These are phyloP conservation scores for Alternaria consortialis DNA, from an alignment of 2,329 filamentous ascomycete genomes.

Conservation along the genomic window DNA sequence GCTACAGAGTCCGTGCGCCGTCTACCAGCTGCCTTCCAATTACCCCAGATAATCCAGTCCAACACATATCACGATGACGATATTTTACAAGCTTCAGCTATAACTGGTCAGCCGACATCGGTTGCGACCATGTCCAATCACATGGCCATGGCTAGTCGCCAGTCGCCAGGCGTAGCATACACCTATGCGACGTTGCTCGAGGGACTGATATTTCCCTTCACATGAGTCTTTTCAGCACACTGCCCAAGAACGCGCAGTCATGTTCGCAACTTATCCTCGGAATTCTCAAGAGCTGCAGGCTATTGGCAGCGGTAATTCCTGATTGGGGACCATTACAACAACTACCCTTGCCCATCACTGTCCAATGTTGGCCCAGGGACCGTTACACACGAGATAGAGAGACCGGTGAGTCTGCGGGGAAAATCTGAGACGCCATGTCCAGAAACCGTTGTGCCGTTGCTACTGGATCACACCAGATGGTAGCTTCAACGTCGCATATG, in stretches of 20 bases:
- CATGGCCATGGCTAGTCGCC: background rate
- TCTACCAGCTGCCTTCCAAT: conserved; percentile 5
- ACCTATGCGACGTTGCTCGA: background rate
- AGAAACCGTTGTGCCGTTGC: background rate
- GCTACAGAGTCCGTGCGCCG: conserved; percentile 29
- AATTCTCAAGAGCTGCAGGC: background rate
- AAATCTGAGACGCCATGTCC: background rate
- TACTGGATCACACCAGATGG: background rate
- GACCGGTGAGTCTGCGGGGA: background rate
- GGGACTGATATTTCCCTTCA: background rate
- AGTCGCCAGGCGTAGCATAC: background rate
- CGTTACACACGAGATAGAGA: background rate
- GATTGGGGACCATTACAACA: accelerated
- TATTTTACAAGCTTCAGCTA: background rate
- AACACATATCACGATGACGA: background rate
- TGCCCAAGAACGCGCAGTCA: background rate
- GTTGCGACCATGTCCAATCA: background rate
- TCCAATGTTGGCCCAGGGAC: background rate
- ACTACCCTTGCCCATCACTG: background rate
- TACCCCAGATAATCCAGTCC: background rate
- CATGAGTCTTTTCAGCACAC: background rate
- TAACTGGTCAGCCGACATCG: accelerated
- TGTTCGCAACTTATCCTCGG: background rate
- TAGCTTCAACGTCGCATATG: background rate
- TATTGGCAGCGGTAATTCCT: background rate